phyloP scores from a whole-genome alignment of 2,329 filamentous ascomycete species.

The Calonectria honghensis region DNA sequence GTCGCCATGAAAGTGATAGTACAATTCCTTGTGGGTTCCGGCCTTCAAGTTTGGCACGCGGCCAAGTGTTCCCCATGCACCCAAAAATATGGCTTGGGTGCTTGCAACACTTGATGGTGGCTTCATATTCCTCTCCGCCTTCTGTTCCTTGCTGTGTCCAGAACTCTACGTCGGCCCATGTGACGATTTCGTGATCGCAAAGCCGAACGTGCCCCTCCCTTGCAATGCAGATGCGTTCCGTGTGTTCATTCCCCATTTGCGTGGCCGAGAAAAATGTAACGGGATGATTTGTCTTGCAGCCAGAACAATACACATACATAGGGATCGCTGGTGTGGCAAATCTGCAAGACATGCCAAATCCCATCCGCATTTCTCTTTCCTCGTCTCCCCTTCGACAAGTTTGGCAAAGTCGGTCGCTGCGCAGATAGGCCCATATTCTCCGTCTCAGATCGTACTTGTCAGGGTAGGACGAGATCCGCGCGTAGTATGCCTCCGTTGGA shows the following conservation, averaged over 20 bases:
- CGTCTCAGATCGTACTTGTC: neutral
- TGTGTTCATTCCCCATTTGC: neutral
- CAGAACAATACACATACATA: neutral
- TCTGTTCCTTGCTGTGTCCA: neutral
- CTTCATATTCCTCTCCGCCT: neutral
- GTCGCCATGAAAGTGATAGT: neutral
- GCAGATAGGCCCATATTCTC: conserved; percentile 6
- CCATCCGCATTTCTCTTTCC: conserved; percentile 1
- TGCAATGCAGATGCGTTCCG: conserved; percentile 1
- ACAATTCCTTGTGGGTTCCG: neutral
- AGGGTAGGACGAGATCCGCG: neutral
- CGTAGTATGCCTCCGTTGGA: neutral
- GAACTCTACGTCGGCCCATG: conserved; percentile 1
- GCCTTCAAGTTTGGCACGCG: neutral
- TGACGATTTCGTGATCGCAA: neutral
- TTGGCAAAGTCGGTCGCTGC: neutral
- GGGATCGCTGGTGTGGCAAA: neutral
- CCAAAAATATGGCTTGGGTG: conserved; percentile 3
- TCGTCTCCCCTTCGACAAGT: neutral
- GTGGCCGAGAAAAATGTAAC: neutral
- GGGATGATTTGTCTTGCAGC: neutral
- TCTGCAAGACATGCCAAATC: neutral
- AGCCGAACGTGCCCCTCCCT: conserved; percentile 1
- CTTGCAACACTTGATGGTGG: neutral
- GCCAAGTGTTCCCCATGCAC: neutral